These are phyloP conservation scores for Alternaria atra DNA, from an alignment of 2,329 filamentous ascomycete species.

Conservation along the genomic window DNA sequence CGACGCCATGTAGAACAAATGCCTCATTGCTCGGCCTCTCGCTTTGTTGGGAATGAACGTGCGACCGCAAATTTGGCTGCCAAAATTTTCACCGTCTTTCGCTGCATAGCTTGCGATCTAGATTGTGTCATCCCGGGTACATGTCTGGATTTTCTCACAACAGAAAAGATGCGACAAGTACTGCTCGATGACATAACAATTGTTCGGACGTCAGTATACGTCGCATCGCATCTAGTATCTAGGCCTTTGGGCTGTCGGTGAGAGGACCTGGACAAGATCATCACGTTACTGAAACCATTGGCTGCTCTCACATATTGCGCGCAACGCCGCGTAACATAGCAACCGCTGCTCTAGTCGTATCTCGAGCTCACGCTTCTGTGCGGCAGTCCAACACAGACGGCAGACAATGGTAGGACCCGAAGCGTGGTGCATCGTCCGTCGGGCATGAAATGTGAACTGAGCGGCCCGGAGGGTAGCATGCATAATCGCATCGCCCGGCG, in stretches of 20 bases:
- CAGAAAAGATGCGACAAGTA: neutral
- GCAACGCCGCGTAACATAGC: neutral
- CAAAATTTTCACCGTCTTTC: constrained; percentile 2
- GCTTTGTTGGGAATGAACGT: constrained; percentile 1
- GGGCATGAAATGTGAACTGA: neutral
- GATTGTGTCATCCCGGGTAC: neutral
- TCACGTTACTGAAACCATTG: neutral
- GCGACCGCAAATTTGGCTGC: neutral
- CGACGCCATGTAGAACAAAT: constrained; percentile 2
- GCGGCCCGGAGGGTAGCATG: neutral
- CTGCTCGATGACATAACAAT: neutral
- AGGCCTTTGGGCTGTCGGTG: neutral
- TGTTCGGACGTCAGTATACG: neutral
- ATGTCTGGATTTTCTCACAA: neutral
- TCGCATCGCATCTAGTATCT: neutral
- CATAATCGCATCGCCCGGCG: neutral
- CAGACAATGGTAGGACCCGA: neutral
- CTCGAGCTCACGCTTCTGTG: neutral
- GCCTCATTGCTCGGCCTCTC: neutral
- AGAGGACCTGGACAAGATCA: neutral
- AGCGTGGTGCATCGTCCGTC: too few species aligned
- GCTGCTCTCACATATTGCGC: neutral
- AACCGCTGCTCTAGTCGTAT: neutral
- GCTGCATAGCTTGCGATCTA: constrained; percentile 2
- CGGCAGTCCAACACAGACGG: neutral